Evolutionary conservation across 495 filamentous ascomycete species (phyloP).

Genomic region (Amphirosellinia nigrospora): DNA sequence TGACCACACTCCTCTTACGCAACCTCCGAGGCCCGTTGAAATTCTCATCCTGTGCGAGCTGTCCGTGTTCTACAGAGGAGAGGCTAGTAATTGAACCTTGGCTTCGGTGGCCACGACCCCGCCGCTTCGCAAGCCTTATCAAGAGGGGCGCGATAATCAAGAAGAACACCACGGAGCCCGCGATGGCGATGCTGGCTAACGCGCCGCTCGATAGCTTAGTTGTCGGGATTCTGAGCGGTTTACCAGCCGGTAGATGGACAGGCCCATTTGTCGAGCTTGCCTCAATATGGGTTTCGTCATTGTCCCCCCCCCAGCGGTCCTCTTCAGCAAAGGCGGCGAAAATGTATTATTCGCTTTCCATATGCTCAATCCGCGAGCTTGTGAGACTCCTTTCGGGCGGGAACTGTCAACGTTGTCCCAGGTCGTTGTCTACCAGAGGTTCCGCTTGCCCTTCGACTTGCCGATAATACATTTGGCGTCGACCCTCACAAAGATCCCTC

Average conservation of each 20-base stretch:
- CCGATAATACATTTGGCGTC: neutral
- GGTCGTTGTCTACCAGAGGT: neutral
- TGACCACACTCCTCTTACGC: conserved; percentile 32
- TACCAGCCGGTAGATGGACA: neutral
- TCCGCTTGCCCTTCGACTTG: neutral
- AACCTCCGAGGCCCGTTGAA: conserved; percentile 25
- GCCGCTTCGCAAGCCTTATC: conserved; percentile 30
- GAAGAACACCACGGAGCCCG: conserved; percentile 35
- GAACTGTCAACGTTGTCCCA: neutral
- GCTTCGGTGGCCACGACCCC: conserved; percentile 9
- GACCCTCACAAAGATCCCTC: too few relatives aligned
- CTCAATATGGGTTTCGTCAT: neutral
- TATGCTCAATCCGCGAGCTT: neutral
- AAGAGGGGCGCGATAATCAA: conserved; percentile 28
- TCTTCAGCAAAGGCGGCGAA: too few relatives aligned
- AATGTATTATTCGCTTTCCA: neutral
- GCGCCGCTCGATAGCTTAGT: conserved; percentile 33
- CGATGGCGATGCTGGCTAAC: conserved; percentile 36
- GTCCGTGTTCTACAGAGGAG: conserved; percentile 21
- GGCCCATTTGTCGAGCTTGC: neutral
- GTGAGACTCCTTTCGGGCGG: neutral
- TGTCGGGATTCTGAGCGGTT: conserved; percentile 5
- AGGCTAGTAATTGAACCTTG: conserved; percentile 2
- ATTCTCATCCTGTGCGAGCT: conserved; percentile 7
- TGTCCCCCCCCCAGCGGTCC: too few relatives aligned